Evolutionary conservation across 371 early-diverging fungal genomes (phyloP).

Genomic region (Lichtheimia ramosa): DNA sequence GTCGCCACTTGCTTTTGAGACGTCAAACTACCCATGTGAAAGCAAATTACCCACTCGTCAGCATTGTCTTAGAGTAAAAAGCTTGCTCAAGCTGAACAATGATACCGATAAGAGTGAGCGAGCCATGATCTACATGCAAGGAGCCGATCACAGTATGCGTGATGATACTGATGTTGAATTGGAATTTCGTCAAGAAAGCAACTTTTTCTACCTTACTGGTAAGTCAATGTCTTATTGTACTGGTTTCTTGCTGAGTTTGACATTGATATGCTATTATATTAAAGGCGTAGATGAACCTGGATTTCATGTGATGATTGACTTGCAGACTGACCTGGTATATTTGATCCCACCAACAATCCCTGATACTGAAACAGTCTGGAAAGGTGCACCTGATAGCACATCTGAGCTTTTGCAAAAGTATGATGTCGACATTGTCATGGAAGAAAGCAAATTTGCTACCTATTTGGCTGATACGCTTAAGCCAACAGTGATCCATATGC

Average conservation of each 20-base stretch:
- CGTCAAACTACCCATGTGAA: background rate
- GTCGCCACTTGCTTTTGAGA: constrained; percentile 25
- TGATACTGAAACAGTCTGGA: constrained; percentile 49
- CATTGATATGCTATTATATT: background rate
- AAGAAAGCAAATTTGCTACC: constrained; percentile 23
- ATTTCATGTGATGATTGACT: constrained; percentile 47
- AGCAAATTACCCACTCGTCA: constrained; percentile 25
- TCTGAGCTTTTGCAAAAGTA: constrained; percentile 39
- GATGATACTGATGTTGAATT: constrained; percentile 57
- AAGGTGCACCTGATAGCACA: constrained; percentile 43
- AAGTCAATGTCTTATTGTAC: background rate
- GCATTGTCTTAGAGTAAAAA: constrained; percentile 23
- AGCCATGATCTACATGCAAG: constrained; percentile 36
- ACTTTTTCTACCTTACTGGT: constrained; percentile 61
- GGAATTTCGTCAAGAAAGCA: constrained; percentile 57
- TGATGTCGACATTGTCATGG: constrained; percentile 50
- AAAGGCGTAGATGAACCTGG: constrained; percentile 53
- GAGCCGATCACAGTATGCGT: constrained; percentile 26
- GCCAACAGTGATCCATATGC: constrained; percentile 29
- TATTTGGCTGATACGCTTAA: constrained; percentile 13
- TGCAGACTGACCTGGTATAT: constrained; percentile 31
- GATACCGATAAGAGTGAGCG: constrained; percentile 1
- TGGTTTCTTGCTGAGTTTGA: background rate
- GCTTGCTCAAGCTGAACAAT: constrained; percentile 7
- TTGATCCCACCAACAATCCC: constrained; percentile 49